These are phyloP conservation scores for Wickerhamomyces alni DNA, from an alignment of 805 yeast species.

Conservation along the genomic window DNA sequence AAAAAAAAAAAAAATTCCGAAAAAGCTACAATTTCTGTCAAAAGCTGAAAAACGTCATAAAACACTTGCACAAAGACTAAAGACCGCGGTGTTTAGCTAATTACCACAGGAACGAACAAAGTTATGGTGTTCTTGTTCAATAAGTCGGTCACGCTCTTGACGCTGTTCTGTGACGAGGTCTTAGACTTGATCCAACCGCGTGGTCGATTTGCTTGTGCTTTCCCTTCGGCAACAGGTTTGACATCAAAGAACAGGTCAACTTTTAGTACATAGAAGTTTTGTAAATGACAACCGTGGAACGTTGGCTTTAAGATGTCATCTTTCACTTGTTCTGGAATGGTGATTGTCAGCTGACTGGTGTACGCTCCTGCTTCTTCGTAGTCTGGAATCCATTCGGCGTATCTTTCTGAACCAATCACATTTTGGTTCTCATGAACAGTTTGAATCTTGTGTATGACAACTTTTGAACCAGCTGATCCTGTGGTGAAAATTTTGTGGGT, in stretches of 20 bases:
- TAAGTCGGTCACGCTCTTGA: too few species aligned
- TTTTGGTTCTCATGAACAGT: slow-evolving; percentile 1
- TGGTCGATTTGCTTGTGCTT: too few species aligned
- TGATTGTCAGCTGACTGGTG: slow-evolving; percentile 4
- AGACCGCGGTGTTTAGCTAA: too few species aligned
- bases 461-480: background rate
- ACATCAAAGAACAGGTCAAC: slow-evolving; percentile 2
- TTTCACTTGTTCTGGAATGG: slow-evolving; percentile 5
- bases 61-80: too few species aligned
- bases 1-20: too few species aligned
- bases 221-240: too few species aligned
- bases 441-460: slow-evolving; percentile 9
- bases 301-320: slow-evolving; percentile 10
- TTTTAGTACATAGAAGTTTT: slow-evolving; percentile 14
- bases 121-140: too few species aligned
- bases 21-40: too few species aligned
- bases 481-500: background rate
- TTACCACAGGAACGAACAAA: too few species aligned
- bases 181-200: too few species aligned
- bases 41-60: too few species aligned
- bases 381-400: slow-evolving; percentile 15
- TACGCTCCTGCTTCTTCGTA: slow-evolving; percentile 6
- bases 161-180: too few species aligned
- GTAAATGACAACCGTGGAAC: slow-evolving; percentile 18
- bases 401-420: background rate